Evolutionary conservation across 306 rosid genomes (phyloP).

Genomic region (Cicer judaicum): DNA sequence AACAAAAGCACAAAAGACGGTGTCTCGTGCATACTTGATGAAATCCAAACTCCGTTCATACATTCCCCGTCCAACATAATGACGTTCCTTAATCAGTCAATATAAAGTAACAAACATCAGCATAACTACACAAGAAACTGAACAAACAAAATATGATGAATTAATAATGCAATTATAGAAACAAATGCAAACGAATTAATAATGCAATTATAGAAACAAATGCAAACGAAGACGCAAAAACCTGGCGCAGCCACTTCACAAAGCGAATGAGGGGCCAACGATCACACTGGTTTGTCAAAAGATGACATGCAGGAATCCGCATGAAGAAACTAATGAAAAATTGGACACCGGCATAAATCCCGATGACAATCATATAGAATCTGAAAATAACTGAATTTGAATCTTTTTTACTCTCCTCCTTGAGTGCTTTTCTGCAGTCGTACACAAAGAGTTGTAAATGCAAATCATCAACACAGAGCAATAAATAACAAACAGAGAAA

Average conservation of each 20-base stretch:
- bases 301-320: constrained; percentile 92
- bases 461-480: constrained; percentile 10
- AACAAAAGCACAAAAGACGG: background rate
- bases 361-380: constrained; percentile 68
- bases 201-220: constrained; percentile 36
- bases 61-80: constrained; percentile 97
- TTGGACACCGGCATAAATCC: constrained; percentile 88
- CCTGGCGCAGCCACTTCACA: constrained; percentile 99
- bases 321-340: constrained; percentile 77
- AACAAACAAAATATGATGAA: constrained; percentile 30
- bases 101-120: constrained; percentile 10
- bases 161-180: constrained; percentile 20
- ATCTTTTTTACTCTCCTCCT: constrained; percentile 68
- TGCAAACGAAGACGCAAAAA: constrained; percentile 47
- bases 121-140: constrained; percentile 34
- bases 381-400: constrained; percentile 57
- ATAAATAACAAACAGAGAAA: constrained; percentile 6
- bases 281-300: constrained; percentile 79
- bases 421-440: constrained; percentile 79
- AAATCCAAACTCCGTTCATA: constrained; percentile 88
- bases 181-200: constrained; percentile 28
- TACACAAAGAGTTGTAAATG: constrained; percentile 38
- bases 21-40: constrained; percentile 66
- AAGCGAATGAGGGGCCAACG: constrained; percentile 82
- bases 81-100: constrained; percentile 70